Percentiles rank a stretch among this genome's conserved stretches.
These are phyloP conservation scores for Volvox reticuliferus DNA, from an alignment of 139 green algal species.

Conservation along the genomic window DNA sequence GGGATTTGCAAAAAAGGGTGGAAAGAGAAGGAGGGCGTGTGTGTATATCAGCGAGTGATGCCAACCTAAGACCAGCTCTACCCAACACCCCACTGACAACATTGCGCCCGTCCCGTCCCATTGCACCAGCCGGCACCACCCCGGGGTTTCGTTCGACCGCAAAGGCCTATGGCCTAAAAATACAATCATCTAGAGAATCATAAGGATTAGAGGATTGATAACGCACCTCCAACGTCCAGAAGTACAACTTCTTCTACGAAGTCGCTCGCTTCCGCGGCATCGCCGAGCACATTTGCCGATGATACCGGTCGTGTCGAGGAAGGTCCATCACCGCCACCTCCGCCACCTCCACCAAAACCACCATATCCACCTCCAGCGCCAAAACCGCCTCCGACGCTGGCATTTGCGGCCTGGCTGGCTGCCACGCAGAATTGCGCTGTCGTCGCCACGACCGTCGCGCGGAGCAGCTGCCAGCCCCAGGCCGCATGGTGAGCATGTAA, in stretches of 20 bases:
- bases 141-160: no score
- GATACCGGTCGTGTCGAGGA: not conserved
- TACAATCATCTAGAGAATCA: no score
- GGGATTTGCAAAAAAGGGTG: no score
- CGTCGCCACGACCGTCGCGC: slow-evolving; percentile 10
- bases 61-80: no score
- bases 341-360: slow-evolving; percentile 40
- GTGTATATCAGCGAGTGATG: no score
- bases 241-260: slow-evolving; percentile 81
- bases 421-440: slow-evolving; percentile 13
- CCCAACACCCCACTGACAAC: no score
- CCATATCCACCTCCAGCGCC: slow-evolving; percentile 33
- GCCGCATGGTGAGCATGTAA: not conserved
- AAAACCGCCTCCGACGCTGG: slow-evolving; percentile 4
- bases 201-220: not conserved
- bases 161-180: no score
- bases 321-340: slow-evolving; percentile 1
- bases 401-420: slow-evolving; percentile 14
- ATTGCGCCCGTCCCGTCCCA: no score
- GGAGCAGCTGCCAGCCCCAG: slow-evolving; percentile 9
- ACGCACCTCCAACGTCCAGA: slow-evolving; percentile 81
- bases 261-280: slow-evolving; percentile 46
- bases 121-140: no score
- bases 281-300: slow-evolving; percentile 33
- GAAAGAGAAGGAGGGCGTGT: no score